Percentiles rank a stretch among this genome's conserved stretches.
Conservation (phyloP, 2,329 filamentous ascomycete genomes). For the Plenodomus tracheiphilus region DNA sequence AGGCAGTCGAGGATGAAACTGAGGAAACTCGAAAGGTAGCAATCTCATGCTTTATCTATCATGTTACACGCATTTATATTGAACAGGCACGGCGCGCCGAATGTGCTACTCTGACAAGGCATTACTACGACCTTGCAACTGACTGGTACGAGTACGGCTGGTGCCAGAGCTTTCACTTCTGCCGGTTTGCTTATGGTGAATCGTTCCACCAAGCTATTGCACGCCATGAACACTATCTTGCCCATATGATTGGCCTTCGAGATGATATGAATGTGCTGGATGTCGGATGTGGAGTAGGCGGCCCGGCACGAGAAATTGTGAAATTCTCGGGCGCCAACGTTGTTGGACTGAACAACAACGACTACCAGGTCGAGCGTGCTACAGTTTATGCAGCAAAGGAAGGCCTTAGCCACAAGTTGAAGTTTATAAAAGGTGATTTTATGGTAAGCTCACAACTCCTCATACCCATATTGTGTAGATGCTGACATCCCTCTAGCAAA, state of each 20-base stretch:
- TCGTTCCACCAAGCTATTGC: slow-evolving; percentile 89
- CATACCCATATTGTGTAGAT: not conserved
- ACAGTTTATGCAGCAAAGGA: slow-evolving; percentile 81
- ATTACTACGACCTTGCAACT: slow-evolving; percentile 98
- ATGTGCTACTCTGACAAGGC: slow-evolving; percentile 90
- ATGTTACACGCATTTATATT: slow-evolving; percentile 18
- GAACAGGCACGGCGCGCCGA: slow-evolving; percentile 76
- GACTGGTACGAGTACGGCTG: slow-evolving; percentile 97
- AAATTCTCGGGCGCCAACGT: slow-evolving; percentile 92
- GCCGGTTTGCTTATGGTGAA: slow-evolving; percentile 85
- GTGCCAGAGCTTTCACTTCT: slow-evolving; percentile 97
- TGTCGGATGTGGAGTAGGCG: slow-evolving; percentile 95
- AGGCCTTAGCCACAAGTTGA: slow-evolving; percentile 75
- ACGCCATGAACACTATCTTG: slow-evolving; percentile 96
- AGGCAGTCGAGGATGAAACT: slow-evolving; percentile 77
- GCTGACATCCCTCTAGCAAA: slow-evolving; percentile 62
- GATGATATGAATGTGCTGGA: slow-evolving; percentile 89
- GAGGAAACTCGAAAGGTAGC: slow-evolving; percentile 75
- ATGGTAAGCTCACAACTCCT: too few species aligned
- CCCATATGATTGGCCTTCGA: slow-evolving; percentile 82
- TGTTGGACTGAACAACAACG: slow-evolving; percentile 96
- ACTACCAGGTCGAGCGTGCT: slow-evolving; percentile 98
- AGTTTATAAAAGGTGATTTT: slow-evolving; percentile 94
- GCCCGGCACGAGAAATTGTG: slow-evolving; percentile 91
- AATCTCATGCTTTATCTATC: not conserved